phyloP scores from a whole-genome alignment of 331 rosid genomes.

The Malus hybrid region DNA sequence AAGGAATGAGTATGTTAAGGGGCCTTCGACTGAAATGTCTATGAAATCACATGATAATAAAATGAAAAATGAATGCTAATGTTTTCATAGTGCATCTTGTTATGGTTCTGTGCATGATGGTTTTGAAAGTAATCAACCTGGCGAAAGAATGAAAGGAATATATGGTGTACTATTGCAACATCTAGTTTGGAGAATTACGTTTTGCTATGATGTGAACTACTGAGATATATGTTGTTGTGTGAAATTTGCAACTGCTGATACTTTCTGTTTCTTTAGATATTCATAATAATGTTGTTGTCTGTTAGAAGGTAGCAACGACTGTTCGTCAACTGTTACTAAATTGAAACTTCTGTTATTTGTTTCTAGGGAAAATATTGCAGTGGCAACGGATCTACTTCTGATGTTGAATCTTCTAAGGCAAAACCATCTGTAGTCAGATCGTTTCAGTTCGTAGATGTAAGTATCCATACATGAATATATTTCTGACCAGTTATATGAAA shows the following conservation, averaged over 20 bases:
- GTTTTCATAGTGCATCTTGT: background rate
- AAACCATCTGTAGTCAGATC: conserved; percentile 40
- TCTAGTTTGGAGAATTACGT: background rate
- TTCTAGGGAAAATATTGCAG: conserved; percentile 42
- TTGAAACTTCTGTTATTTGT: conserved; percentile 9
- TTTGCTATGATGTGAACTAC: background rate
- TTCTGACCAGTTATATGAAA: background rate
- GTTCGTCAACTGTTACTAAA: background rate
- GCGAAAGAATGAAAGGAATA: background rate
- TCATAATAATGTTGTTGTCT: background rate
- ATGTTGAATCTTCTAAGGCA: conserved; percentile 40
- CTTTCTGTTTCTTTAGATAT: background rate
- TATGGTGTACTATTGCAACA: background rate
- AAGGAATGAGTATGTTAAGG: background rate
- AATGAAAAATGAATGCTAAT: background rate
- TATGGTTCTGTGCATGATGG: background rate
- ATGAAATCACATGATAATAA: background rate
- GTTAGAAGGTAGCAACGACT: background rate
- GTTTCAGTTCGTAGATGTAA: conserved; percentile 50
- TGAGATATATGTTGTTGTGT: background rate
- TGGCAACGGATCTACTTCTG: conserved; percentile 54
- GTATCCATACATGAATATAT: conserved; percentile 18
- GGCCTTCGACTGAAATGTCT: background rate
- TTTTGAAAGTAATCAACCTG: background rate
- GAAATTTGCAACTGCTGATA: background rate